A percentile compares a stretch with the other conserved stretches of the same genome.
Evolutionary conservation across 768 basidiomycete genomes (phyloP).

Genomic region (Lyophyllum semitale): DNA sequence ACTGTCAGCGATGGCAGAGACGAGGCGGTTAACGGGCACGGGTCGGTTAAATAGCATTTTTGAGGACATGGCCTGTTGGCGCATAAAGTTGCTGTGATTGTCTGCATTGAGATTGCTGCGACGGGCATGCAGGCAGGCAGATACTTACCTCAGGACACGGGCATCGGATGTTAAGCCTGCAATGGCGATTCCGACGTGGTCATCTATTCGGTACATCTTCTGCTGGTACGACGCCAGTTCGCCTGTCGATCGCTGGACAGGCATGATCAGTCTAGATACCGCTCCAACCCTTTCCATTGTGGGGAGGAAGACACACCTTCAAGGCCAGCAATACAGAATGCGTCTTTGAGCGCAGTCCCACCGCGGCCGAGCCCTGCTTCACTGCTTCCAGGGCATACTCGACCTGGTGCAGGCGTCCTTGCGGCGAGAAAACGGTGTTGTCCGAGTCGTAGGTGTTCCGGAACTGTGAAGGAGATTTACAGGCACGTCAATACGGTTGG

Average conservation of each 20-base stretch:
- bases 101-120: background rate
- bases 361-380: constrained; percentile 99
- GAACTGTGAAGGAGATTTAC: constrained; percentile 52
- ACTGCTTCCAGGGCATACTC: constrained; percentile 99
- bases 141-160: constrained; percentile 84
- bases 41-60: constrained; percentile 96
- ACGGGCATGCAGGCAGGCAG: no score
- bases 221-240: constrained; percentile 99
- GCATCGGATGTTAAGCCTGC: constrained; percentile 99
- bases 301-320: constrained; percentile 60
- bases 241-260: constrained; percentile 85
- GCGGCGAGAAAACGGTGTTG: constrained; percentile 96
- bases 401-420: constrained; percentile 95
- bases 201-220: constrained; percentile 99
- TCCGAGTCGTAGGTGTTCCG: constrained; percentile 98
- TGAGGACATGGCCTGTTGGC: constrained; percentile 95
- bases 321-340: constrained; percentile 91
- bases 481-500: constrained; percentile 23
- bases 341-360: constrained; percentile 93
- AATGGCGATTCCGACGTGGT: constrained; percentile 99
- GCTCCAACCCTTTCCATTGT: background rate
- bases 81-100: constrained; percentile 89
- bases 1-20: constrained; percentile 95
- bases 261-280: background rate
- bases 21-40: constrained; percentile 91